Percentiles rank a stretch among this genome's conserved stretches.
phyloP scores from a whole-genome alignment of 148 eudicot genomes.

The Euryodendron excelsum region DNA sequence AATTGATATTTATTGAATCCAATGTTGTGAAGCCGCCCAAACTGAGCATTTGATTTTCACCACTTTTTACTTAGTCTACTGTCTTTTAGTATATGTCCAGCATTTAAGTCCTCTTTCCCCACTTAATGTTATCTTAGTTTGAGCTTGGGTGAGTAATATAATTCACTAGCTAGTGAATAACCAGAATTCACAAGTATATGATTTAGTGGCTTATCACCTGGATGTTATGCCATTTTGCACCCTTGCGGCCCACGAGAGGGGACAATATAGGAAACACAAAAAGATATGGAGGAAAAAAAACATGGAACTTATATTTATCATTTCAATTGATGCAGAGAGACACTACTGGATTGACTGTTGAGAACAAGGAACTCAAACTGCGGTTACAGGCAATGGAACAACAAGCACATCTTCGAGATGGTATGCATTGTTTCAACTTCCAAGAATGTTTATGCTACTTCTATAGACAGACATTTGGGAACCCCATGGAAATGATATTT shows the following conservation, averaged over 20 bases:
- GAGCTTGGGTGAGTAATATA: neutral
- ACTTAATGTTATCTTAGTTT: too few species aligned
- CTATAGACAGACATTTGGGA: neutral
- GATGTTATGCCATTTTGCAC: neutral
- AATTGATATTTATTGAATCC: neutral
- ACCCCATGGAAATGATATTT: neutral
- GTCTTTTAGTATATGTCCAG: neutral
- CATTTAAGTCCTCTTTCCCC: neutral
- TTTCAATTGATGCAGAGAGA: constrained; percentile 29
- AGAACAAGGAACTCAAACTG: constrained; percentile 30
- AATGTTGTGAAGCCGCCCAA: neutral
- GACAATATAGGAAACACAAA: neutral
- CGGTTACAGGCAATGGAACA: constrained; percentile 30
- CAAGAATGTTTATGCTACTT: neutral
- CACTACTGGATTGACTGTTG: constrained; percentile 26
- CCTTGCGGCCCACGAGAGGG: neutral
- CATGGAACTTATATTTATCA: neutral
- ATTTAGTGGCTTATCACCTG: neutral
- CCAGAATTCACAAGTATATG: neutral
- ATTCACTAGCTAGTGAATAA: neutral
- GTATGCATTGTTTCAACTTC: constrained; percentile 20
- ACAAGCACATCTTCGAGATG: constrained; percentile 34
- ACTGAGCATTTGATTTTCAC: neutral
- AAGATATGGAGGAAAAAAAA: neutral
- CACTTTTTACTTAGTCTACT: neutral